Evolutionary conservation across 2,329 filamentous ascomycete species (phyloP).

Genomic region (Penicillium hordei): DNA sequence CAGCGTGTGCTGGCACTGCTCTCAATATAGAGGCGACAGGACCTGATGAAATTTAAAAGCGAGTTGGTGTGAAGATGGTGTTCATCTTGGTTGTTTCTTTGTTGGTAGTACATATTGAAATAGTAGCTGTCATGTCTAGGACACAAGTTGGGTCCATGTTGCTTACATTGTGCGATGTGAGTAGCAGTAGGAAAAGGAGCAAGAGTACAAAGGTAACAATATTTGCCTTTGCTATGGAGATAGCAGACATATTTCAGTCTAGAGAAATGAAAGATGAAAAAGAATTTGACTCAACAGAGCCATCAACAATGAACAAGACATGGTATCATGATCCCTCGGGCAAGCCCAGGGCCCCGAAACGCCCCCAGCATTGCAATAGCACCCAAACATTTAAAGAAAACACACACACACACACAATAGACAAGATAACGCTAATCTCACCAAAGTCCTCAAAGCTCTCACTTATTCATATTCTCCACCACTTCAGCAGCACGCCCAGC

Average conservation of each 20-base stretch:
- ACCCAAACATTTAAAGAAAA: background rate
- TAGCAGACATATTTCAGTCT: background rate
- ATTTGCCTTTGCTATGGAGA: background rate
- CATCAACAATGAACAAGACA: slow-evolving; percentile 11
- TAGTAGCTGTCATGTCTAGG: slow-evolving; percentile 5
- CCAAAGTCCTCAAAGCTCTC: slow-evolving; percentile 19
- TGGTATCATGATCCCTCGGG: slow-evolving; percentile 27
- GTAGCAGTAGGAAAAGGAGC: background rate
- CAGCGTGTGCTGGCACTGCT: slow-evolving; percentile 8
- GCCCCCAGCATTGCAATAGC: slow-evolving; percentile 13
- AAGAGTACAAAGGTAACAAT: background rate
- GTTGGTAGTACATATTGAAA: slow-evolving; percentile 19
- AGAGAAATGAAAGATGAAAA: background rate
- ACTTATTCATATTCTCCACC: slow-evolving; percentile 48
- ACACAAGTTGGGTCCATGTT: background rate
- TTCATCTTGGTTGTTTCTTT: slow-evolving; percentile 14
- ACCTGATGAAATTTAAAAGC: slow-evolving; percentile 17
- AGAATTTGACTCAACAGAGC: background rate
- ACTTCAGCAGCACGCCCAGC: slow-evolving; percentile 47
- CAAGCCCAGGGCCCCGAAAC: slow-evolving; percentile 16
- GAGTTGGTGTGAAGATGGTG: slow-evolving; percentile 21
- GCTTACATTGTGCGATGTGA: background rate
- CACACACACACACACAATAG: background rate
- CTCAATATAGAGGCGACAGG: slow-evolving; percentile 20
- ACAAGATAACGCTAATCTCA: slow-evolving; percentile 7